Evolutionary conservation across 2,329 filamentous ascomycete species (phyloP).

Genomic region (Orbilia javanica): DNA sequence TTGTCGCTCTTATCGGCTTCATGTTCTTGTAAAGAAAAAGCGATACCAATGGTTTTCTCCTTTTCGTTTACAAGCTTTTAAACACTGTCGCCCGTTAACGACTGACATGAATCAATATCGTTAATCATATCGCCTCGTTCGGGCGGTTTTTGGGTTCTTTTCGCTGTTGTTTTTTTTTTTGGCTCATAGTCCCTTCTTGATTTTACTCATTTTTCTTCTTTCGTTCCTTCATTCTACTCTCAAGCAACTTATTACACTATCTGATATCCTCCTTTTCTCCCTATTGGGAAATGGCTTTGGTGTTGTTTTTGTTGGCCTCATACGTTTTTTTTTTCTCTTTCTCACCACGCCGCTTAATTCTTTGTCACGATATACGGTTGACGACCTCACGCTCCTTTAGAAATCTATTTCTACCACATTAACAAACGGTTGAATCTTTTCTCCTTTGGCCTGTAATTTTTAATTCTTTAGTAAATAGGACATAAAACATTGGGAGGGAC

Average conservation of each 20-base stretch:
- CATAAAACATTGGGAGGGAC: not conserved
- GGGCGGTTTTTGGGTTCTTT: not conserved
- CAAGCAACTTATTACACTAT: not conserved
- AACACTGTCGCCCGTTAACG: not conserved
- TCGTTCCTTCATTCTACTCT: not conserved
- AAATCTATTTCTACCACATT: not conserved
- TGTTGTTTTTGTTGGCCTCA: not conserved
- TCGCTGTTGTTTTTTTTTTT: not conserved
- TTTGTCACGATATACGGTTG: constrained; percentile 18
- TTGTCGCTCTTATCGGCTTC: constrained; percentile 52
- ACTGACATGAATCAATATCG: constrained; percentile 12
- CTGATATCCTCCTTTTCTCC: not conserved
- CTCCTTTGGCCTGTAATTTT: constrained; percentile 45
- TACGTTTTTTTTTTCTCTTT: too few species aligned
- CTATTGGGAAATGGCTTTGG: not conserved
- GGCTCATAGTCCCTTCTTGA: too few species aligned
- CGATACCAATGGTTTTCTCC: too few species aligned
- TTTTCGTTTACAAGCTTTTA: not conserved
- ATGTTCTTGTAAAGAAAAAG: constrained; percentile 44
- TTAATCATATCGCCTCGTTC: not conserved
- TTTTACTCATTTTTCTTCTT: not conserved
- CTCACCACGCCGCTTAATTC: constrained; percentile 14
- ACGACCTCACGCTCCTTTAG: constrained; percentile 8
- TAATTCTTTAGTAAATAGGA: constrained; percentile 49
- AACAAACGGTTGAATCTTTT: not conserved